Conservation (phyloP, 1,139 yeast genomes). For the Protomyces lactucae-debilis region DNA sequence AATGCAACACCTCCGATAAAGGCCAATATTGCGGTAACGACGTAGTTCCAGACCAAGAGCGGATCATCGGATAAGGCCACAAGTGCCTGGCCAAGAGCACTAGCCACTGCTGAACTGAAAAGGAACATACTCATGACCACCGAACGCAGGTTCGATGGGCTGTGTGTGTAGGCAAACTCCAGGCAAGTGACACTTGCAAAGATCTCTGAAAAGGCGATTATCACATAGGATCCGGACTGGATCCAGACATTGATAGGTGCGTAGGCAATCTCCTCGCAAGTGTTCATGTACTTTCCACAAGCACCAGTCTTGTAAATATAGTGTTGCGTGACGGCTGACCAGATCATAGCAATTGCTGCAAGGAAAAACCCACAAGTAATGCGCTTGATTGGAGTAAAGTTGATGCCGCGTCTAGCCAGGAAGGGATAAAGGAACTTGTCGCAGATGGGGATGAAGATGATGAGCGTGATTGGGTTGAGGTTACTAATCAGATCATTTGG, state of each 20-base stretch:
- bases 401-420: slow-evolving; percentile 48
- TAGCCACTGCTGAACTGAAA: slow-evolving; percentile 59
- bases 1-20: slow-evolving; percentile 56
- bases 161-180: slow-evolving; percentile 60
- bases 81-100: slow-evolving; percentile 67
- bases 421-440: slow-evolving; percentile 53
- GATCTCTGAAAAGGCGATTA: slow-evolving; percentile 60
- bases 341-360: slow-evolving; percentile 64
- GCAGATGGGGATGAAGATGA: slow-evolving; percentile 58
- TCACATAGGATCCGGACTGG: slow-evolving; percentile 60
- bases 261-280: slow-evolving; percentile 35
- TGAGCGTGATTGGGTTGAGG: slow-evolving; percentile 57
- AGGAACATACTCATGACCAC: slow-evolving; percentile 60
- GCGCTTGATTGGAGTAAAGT: slow-evolving; percentile 56
- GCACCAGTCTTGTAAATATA: slow-evolving; percentile 62
- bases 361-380: slow-evolving; percentile 71
- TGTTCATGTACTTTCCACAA: slow-evolving; percentile 60
- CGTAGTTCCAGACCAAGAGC: slow-evolving; percentile 61
- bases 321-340: slow-evolving; percentile 78
- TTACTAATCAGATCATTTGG: slow-evolving; percentile 66
- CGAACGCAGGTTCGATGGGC: slow-evolving; percentile 61
- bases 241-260: slow-evolving; percentile 57
- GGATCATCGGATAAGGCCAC: slow-evolving; percentile 64
- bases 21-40: slow-evolving; percentile 59
- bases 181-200: slow-evolving; percentile 63